Evolutionary conservation across 768 basidiomycete species (phyloP), one percentile per base, ranked within the genome.

Genomic region (Suillus hirtellus): DNA sequence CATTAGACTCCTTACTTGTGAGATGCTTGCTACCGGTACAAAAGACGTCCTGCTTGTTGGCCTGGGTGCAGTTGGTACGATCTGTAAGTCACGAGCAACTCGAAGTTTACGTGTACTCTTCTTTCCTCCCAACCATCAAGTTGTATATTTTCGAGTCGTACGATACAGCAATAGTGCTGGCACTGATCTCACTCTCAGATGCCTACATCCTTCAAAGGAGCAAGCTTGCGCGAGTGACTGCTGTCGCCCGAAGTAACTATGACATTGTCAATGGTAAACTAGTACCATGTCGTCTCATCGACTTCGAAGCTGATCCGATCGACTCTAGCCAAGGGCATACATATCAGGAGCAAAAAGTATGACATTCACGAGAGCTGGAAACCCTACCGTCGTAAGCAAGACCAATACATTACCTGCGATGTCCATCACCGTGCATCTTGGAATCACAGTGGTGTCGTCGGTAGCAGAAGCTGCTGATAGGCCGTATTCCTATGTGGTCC

Each of bases 221-320:
- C 24, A 58, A 58, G 12, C 76, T 81, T 37, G 88, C 83, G 1
- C 80, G 84, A 31, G 86, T 93, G 10, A 92, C 91, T 1, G 87
- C 80, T 19, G 88, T 93, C 1, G 91, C 90, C 2, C 75, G 91
- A 61, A 86, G 89, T 59, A 90, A 91, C 64, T 89, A 84, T 69
- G 80, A 86, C 14, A 74, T 78, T 2, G 80, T 86, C 10, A 58
- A 58, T n/a, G 24, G 56, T 58, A 6, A 12, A 7, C 11, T 9
- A n/a, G n/a, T n/a, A 7, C 14, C 7, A 50, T 60, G 6, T 27
- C 35, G 17, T 62, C 27, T 61, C 27, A 12, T 40, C 19, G 10
- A 40, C 21, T 40, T 38, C 15, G 15, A 44, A 47, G 27, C 8
- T 38, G 34, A 38, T 49, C 40, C 52, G 31, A 31, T 31, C 31